phyloP scores from a whole-genome alignment of 768 basidiomycete species.

The Lepiota brunneoincarnata region DNA sequence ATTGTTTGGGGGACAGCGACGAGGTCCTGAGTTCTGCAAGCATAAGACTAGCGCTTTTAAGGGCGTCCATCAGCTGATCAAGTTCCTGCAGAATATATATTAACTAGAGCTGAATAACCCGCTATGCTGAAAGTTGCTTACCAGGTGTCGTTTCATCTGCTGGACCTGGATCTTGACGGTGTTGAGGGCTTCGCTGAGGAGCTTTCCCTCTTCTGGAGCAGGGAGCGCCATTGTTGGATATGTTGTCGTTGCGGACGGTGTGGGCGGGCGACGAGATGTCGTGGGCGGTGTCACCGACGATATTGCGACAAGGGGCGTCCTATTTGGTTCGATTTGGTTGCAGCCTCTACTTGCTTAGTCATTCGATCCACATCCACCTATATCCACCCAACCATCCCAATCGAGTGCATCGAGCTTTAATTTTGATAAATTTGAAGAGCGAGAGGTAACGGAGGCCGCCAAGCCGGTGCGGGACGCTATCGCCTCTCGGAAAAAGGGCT shows the following conservation, averaged over 20 bases:
- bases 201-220: conserved; percentile 73
- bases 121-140: conserved; percentile 34
- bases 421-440: no score
- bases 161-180: conserved; percentile 90
- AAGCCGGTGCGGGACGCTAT: no score
- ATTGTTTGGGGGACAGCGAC: conserved; percentile 92
- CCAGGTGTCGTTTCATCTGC: conserved; percentile 93
- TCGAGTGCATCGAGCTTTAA: background rate
- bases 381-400: background rate
- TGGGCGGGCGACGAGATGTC: conserved; percentile 9
- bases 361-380: background rate
- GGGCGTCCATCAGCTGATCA: conserved; percentile 97
- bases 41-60: conserved; percentile 97
- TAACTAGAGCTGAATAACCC: conserved; percentile 5
- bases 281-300: conserved; percentile 10
- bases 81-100: conserved; percentile 56
- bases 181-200: conserved; percentile 79
- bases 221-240: conserved; percentile 36
- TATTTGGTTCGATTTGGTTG: conserved; percentile 1
- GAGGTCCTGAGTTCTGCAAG: conserved; percentile 93
- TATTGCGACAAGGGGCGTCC: background rate
- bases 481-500: no score
- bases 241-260: conserved; percentile 18
- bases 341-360: background rate
- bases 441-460: no score